A percentile compares a stretch with the other conserved stretches of the same genome.
Conservation (phyloP, 306 rosid species). For the Pyrus betulifolia region DNA sequence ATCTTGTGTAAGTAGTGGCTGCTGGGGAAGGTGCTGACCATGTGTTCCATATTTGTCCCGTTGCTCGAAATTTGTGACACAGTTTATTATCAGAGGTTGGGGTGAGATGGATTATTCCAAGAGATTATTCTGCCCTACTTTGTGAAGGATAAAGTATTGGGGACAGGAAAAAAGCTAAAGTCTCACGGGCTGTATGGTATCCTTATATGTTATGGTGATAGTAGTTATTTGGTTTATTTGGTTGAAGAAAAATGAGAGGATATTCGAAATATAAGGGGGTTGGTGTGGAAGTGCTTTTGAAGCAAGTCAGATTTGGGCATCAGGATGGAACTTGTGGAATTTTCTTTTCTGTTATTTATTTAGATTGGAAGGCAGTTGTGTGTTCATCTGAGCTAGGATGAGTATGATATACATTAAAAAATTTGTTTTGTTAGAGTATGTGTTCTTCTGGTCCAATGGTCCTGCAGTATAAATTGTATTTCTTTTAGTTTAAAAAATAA, state of each 20-base stretch:
- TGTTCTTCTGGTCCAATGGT: background rate
- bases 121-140: background rate
- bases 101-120: background rate
- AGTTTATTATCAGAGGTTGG: background rate
- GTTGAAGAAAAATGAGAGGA: background rate
- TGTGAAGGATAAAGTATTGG: background rate
- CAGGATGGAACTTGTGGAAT: background rate
- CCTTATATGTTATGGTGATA: background rate
- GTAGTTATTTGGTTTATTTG: background rate
- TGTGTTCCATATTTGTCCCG: no score
- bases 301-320: background rate
- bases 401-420: background rate
- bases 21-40: no score
- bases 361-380: background rate
- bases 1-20: no score
- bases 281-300: background rate
- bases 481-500: no score
- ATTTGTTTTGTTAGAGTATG: background rate
- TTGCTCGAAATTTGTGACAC: background rate
- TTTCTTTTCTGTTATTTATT: background rate
- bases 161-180: background rate
- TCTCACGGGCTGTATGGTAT: background rate
- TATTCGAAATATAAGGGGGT: background rate
- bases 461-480: background rate
- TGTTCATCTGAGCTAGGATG: background rate